Evolutionary conservation across 2,329 filamentous ascomycete genomes (phyloP).

Genomic region (Boeremia exigua): DNA sequence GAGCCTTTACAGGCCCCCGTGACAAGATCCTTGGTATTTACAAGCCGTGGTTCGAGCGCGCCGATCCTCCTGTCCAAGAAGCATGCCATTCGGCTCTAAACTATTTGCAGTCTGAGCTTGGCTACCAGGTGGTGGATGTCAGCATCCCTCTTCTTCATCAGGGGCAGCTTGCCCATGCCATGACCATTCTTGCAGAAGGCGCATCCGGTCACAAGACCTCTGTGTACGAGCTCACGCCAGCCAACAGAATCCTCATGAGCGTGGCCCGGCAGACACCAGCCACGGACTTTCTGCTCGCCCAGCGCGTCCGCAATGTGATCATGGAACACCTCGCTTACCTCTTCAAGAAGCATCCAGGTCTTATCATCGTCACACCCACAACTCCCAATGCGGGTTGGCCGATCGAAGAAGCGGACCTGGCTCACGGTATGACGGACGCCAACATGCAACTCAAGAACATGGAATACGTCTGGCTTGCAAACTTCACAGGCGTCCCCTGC

Average conservation of each 20-base stretch:
- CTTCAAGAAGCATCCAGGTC: constrained; percentile 72
- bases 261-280: constrained; percentile 69
- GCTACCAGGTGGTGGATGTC: constrained; percentile 66
- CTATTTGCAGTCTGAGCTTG: constrained; percentile 59
- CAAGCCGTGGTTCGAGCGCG: constrained; percentile 71
- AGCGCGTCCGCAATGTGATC: constrained; percentile 74
- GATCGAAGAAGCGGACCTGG: constrained; percentile 67
- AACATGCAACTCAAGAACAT: constrained; percentile 78
- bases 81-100: constrained; percentile 68
- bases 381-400: constrained; percentile 78
- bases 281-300: constrained; percentile 73
- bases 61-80: constrained; percentile 67
- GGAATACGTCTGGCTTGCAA: constrained; percentile 86
- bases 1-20: constrained; percentile 51
- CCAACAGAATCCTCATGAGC: constrained; percentile 73
- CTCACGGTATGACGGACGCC: constrained; percentile 72
- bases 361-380: constrained; percentile 81
- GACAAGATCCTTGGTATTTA: constrained; percentile 73
- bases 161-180: constrained; percentile 76
- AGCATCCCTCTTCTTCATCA: constrained; percentile 70
- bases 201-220: constrained; percentile 56
- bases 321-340: constrained; percentile 80
- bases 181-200: constrained; percentile 78
- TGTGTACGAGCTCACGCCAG: constrained; percentile 64
- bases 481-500: constrained; percentile 79